phyloP scores from a whole-genome alignment of 192 early-diverging fungal species.

The Diversispora eburnea region DNA sequence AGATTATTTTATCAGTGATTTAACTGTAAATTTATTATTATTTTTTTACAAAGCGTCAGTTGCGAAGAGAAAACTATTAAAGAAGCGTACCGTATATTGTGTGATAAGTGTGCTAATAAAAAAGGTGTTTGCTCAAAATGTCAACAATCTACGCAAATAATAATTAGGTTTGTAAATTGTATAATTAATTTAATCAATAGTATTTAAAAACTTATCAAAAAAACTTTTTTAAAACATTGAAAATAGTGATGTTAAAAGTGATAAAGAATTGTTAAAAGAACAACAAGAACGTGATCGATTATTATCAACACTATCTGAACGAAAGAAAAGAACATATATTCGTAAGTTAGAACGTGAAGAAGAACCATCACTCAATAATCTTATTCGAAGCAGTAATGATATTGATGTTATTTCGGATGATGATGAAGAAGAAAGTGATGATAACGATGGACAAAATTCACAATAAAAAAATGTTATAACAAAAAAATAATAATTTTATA shows the following conservation, averaged over 20 bases:
- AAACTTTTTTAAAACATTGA: neutral
- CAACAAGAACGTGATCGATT: conserved; percentile 69
- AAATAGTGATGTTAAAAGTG: conserved; percentile 49
- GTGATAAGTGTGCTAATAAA: conserved; percentile 73
- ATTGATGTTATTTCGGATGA: conserved; percentile 5
- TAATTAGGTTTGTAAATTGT: conserved; percentile 26
- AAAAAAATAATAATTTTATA: too few species aligned
- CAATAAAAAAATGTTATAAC: too few species aligned
- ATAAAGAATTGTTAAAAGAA: conserved; percentile 63
- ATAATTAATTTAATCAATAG: neutral
- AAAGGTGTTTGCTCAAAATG: conserved; percentile 95
- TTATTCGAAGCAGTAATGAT: neutral
- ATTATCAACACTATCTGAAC: conserved; percentile 70
- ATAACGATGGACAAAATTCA: too few species aligned
- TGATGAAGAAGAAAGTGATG: neutral
- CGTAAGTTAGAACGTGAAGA: conserved; percentile 46
- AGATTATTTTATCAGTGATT: neutral
- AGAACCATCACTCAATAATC: neutral
- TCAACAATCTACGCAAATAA: conserved; percentile 63
- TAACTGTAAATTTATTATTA: conserved; percentile 1
- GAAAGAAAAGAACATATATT: conserved; percentile 77
- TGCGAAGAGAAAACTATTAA: conserved; percentile 83
- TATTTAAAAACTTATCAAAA: neutral
- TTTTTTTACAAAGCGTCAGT: conserved; percentile 42
- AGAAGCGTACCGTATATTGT: conserved; percentile 94